Conservation (phyloP, 2,329 filamentous ascomycete species). For the Akanthomyces lecanii region DNA sequence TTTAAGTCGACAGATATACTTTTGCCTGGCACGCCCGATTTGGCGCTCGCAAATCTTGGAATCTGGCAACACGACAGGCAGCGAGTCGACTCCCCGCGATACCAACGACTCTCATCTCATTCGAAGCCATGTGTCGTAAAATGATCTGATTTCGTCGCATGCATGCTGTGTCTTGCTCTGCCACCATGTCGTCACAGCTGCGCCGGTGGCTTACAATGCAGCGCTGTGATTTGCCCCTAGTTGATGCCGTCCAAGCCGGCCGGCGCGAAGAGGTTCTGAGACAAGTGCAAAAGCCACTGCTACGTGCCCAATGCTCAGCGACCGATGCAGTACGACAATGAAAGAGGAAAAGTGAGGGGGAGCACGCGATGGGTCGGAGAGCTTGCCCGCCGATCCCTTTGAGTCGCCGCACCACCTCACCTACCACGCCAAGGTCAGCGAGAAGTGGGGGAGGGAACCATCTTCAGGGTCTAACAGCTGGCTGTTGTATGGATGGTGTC, state of each 20-base stretch:
- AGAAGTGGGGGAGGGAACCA: neutral
- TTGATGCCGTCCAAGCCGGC: neutral
- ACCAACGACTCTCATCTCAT: neutral
- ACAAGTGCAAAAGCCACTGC: neutral
- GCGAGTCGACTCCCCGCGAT: neutral
- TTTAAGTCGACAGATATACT: neutral
- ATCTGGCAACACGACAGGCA: no score
- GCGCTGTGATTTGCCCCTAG: constrained; percentile 15
- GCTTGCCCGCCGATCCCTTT: neutral
- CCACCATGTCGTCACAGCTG: neutral
- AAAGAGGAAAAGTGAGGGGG: no score
- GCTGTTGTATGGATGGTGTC: neutral
- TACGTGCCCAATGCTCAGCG: neutral
- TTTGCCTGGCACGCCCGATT: neutral
- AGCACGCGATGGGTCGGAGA: neutral
- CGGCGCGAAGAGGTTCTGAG: neutral
- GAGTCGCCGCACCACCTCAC: neutral
- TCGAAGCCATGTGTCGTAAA: neutral
- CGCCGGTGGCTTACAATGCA: neutral
- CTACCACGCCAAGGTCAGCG: neutral
- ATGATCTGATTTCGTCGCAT: neutral
- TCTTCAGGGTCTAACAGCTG: neutral
- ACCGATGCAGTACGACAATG: neutral
- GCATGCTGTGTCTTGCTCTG: no score
- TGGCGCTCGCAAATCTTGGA: neutral